Percentiles rank a stretch among this genome's conserved stretches.
Evolutionary conservation across 116 monocot species (phyloP).

Genomic region (Papilionanthe hybrid): DNA sequence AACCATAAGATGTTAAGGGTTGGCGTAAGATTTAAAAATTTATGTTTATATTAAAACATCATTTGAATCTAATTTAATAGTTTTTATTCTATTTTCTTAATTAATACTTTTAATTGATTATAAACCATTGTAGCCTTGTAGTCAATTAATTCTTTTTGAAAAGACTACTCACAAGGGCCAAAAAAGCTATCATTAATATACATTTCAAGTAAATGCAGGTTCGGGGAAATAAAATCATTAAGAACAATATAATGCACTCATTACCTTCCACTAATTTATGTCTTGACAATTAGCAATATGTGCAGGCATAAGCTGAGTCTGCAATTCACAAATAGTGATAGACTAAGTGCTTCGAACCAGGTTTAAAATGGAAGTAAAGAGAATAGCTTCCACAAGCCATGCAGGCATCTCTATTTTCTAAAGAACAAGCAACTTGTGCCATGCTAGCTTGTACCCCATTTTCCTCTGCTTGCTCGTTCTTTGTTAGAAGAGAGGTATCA

Average conservation of each 20-base stretch:
- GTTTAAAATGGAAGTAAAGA: background rate
- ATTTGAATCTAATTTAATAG: no score
- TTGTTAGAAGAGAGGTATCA: conserved; percentile 54
- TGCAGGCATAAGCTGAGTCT: background rate
- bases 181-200: no score
- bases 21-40: no score
- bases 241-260: background rate
- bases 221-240: background rate
- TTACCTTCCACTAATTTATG: background rate
- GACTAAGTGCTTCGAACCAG: background rate
- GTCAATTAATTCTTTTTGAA: no score
- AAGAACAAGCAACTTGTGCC: conserved; percentile 79
- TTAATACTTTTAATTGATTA: no score
- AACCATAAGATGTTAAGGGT: no score
- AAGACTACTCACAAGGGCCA: no score
- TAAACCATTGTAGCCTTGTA: no score
- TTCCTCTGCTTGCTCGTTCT: conserved; percentile 36
- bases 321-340: background rate
- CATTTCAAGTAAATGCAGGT: background rate
- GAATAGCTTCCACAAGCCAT: conserved; percentile 72
- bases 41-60: no score
- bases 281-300: background rate
- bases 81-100: no score
- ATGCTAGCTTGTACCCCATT: conserved; percentile 51
- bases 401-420: conserved; percentile 80